Base-by-base conservation (phyloP, 257 asterid genomes). In the Solanum medicagineum region DNA sequence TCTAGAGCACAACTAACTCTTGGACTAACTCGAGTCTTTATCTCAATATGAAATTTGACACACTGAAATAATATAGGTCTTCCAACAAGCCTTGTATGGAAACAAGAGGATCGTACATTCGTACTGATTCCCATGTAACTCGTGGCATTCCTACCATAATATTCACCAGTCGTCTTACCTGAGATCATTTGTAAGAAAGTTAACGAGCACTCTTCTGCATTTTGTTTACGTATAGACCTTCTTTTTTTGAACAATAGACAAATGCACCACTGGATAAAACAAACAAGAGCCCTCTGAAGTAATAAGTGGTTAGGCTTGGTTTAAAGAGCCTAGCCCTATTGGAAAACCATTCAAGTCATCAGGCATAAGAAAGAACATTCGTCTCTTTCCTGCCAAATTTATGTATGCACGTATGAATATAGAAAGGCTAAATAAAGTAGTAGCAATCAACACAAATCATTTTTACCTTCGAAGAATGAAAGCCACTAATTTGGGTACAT, bases 401-500 rank as follows among this genome's bases (percentile, higher is more conserved):
- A 17, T 26, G 9, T 7, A 22, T 44, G 7, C 56, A 62, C 19
- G 13, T n/a, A 10, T 8, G 22, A 13, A 32, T 32, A 42, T 36
- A 9, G 42, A 66, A 75, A 17, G 20, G 36, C 8, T 32, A 42
- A 54, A 29, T 44, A 57, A 83, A 29, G 66, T 54, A 32, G 79
- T 49, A 68, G 85, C 84, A 70, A 70, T 24, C 45, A 84, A n/a
- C 57, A 10, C 32, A 68, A 66, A 69, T 10, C 5, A 69, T 36
- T 22, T 36, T 17, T 80, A 93, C 98, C 95, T 89, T 93, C 47
- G 89, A 87, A 89, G 92, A 81, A 75, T 93, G 97, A 80, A 93
- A 89, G 81, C 87, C 81, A 51, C 90, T 47, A 16, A 82, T 86
- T 81, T 91, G 95, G 10, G 88, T 79, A 87, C 49, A 70, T 44